These are phyloP conservation scores for Gleditsia sinensis DNA, from an alignment of 306 rosid genomes.

Conservation along the genomic window DNA sequence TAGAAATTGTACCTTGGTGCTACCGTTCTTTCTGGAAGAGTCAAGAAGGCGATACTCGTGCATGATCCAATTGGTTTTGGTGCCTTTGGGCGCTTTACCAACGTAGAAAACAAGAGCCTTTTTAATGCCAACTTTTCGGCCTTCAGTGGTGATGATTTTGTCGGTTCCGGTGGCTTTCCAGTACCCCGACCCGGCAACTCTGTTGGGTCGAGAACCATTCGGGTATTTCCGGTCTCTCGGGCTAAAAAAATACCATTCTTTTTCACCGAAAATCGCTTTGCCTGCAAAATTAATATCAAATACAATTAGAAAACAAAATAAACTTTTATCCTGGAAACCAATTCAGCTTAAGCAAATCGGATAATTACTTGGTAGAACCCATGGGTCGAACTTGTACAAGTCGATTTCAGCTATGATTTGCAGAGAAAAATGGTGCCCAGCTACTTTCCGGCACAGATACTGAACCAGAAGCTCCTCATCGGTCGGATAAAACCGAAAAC, in stretches of 20 bases:
- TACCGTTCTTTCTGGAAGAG: conserved; percentile 58
- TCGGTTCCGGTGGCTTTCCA: conserved; percentile 99
- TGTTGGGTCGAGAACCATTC: conserved; percentile 85
- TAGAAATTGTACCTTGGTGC: conserved; percentile 54
- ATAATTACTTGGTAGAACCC: conserved; percentile 81
- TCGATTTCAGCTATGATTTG: conserved; percentile 84
- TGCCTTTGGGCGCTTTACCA: conserved; percentile 94
- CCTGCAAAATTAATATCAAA: conserved; percentile 40
- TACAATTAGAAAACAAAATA: too few species aligned
- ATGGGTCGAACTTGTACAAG: conserved; percentile 87
- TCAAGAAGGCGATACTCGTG: conserved; percentile 90
- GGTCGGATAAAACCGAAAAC: conserved; percentile 84
- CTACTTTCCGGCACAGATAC: conserved; percentile 84
- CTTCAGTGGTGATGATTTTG: conserved; percentile 73
- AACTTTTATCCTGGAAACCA: too few species aligned
- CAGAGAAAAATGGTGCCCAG: conserved; percentile 81
- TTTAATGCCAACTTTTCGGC: conserved; percentile 86
- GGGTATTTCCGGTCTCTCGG: conserved; percentile 91
- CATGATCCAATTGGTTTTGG: conserved; percentile 96
- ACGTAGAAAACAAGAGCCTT: conserved; percentile 89
- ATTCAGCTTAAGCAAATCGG: too few species aligned
- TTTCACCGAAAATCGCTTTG: conserved; percentile 86
- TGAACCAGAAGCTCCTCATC: conserved; percentile 95
- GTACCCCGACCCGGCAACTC: conserved; percentile 95
- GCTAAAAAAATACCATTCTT: conserved; percentile 94